Evolutionary conservation across 2,329 filamentous ascomycete genomes (phyloP).

Genomic region (Periconia sp.): DNA sequence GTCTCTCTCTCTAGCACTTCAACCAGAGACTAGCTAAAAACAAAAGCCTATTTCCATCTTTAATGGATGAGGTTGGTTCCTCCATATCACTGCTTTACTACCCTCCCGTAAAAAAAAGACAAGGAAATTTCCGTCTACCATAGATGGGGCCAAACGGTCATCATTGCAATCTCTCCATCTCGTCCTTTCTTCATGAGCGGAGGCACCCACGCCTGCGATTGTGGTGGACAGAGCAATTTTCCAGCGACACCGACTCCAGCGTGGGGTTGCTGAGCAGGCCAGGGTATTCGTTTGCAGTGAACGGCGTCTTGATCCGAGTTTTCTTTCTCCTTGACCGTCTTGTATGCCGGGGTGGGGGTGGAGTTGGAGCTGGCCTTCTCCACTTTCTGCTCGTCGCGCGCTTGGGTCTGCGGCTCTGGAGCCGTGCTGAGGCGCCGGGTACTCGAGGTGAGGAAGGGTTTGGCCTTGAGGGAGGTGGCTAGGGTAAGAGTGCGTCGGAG

Average conservation of each 20-base stretch:
- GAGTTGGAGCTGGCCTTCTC: slow-evolving; percentile 1
- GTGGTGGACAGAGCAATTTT: neutral
- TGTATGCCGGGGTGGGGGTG: slow-evolving; percentile 2
- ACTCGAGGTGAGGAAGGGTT: neutral
- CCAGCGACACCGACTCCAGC: slow-evolving; percentile 2
- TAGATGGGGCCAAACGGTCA: slow-evolving; percentile 17
- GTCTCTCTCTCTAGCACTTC: too few relatives aligned
- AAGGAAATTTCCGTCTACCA: too few relatives aligned
- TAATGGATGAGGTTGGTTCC: too few relatives aligned
- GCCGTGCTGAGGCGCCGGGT: neutral
- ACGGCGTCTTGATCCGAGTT: slow-evolving; percentile 1
- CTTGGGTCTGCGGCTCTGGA: neutral
- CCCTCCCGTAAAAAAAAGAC: too few relatives aligned
- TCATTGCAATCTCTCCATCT: neutral
- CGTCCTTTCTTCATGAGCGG: neutral
- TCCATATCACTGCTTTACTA: too few relatives aligned
- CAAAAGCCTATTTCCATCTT: too few relatives aligned
- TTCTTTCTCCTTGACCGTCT: slow-evolving; percentile 6
- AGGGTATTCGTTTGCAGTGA: slow-evolving; percentile 14
- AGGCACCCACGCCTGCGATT: slow-evolving; percentile 2
- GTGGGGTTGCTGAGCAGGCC: slow-evolving; percentile 17
- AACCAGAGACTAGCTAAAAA: too few relatives aligned
- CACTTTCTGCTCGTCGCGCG: slow-evolving; percentile 1
- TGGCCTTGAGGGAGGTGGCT: neutral
- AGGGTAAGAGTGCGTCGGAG: neutral